phyloP scores from a whole-genome alignment of 2,329 filamentous ascomycete species.

The Elsinoe necatrix region DNA sequence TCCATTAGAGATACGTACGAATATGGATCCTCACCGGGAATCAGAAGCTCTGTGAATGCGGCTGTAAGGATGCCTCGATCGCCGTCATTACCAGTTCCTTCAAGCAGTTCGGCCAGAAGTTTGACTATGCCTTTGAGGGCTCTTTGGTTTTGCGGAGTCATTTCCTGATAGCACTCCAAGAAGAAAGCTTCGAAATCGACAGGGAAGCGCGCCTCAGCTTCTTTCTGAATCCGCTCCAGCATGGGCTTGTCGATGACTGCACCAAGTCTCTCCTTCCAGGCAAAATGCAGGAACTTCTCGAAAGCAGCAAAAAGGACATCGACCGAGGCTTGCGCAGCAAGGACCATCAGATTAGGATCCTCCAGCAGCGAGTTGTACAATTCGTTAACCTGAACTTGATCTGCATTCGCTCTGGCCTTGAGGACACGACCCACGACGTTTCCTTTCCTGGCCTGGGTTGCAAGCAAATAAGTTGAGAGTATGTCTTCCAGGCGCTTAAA shows the following conservation, averaged over 20 bases:
- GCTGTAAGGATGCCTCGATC: conserved; percentile 81
- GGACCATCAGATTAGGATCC: conserved; percentile 67
- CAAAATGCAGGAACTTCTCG: conserved; percentile 82
- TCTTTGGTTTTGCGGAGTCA: conserved; percentile 55
- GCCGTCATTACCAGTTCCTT: conserved; percentile 83
- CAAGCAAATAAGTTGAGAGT: conserved; percentile 72
- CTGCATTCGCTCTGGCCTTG: conserved; percentile 58
- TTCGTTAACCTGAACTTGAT: conserved; percentile 77
- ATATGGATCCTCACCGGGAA: conserved; percentile 66
- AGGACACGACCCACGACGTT: conserved; percentile 74
- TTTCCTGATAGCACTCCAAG: conserved; percentile 42
- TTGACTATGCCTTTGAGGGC: conserved; percentile 79
- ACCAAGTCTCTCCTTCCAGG: conserved; percentile 83
- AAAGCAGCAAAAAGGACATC: conserved; percentile 87
- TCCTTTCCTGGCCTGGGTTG: conserved; percentile 75
- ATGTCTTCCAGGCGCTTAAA: conserved; percentile 73
- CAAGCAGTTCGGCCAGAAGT: conserved; percentile 75
- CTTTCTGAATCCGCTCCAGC: conserved; percentile 65
- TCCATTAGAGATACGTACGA: conserved; percentile 84
- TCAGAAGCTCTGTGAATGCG: conserved; percentile 79
- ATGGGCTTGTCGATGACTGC: conserved; percentile 66
- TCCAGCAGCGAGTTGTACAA: conserved; percentile 84
- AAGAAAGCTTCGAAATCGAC: conserved; percentile 61
- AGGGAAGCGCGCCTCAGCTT: conserved; percentile 54
- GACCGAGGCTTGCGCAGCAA: conserved; percentile 64